phyloP scores from a whole-genome alignment of 371 early-diverging fungal genomes.

The Zancudomyces culisetae region DNA sequence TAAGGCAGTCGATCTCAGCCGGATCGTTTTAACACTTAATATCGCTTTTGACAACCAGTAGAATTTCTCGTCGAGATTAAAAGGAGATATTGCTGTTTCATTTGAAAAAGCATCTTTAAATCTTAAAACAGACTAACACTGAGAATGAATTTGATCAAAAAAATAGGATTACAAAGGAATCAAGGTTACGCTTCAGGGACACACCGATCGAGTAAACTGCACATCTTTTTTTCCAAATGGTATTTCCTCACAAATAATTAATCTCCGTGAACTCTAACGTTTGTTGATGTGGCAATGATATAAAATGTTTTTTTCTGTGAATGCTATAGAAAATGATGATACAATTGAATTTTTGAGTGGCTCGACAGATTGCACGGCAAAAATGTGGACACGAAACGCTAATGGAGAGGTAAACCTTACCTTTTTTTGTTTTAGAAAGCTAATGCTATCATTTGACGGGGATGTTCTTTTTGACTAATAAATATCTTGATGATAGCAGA shows the following conservation, averaged over 20 bases:
- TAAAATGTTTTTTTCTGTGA: not conserved
- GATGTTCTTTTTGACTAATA: too few relatives aligned
- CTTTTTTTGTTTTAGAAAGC: too few relatives aligned
- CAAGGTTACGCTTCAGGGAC: slow-evolving; percentile 48
- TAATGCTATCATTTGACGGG: too few relatives aligned
- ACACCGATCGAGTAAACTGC: slow-evolving; percentile 61
- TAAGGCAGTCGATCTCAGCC: slow-evolving; percentile 16
- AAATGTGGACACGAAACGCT: slow-evolving; percentile 42
- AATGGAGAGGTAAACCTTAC: slow-evolving; percentile 11
- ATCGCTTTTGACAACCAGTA: too few relatives aligned
- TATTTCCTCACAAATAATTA: not conserved
- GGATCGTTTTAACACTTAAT: too few relatives aligned
- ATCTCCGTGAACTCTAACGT: not conserved
- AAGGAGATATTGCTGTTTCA: too few relatives aligned
- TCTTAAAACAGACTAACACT: too few relatives aligned
- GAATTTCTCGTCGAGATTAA: too few relatives aligned
- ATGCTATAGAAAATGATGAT: slow-evolving; percentile 8
- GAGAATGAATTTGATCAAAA: too few relatives aligned
- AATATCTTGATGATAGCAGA: too few relatives aligned
- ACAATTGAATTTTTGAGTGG: slow-evolving; percentile 46
- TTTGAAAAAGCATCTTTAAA: too few relatives aligned
- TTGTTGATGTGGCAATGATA: not conserved
- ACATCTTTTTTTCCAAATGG: slow-evolving; percentile 42
- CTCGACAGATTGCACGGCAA: slow-evolving; percentile 58
- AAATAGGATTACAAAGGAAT: slow-evolving; percentile 31